phyloP scores from a whole-genome alignment of 495 filamentous ascomycete species.

The Lasiosphaeria miniovina region DNA sequence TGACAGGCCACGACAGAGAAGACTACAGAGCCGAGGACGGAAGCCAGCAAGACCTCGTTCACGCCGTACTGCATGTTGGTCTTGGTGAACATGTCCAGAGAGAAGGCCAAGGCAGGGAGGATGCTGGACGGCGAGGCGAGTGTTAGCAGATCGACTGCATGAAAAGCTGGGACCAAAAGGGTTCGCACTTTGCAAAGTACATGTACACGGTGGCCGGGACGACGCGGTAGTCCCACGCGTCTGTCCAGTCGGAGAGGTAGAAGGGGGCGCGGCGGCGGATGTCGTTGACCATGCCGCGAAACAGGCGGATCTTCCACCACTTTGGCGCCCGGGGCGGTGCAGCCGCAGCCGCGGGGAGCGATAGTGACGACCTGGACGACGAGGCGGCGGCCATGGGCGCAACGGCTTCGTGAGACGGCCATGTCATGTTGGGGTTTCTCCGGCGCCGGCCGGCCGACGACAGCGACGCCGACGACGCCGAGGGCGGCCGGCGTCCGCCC shows the following conservation, averaged over 20 bases:
- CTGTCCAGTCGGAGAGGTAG: slow-evolving; percentile 75
- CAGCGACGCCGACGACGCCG: too few species aligned
- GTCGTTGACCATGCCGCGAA: slow-evolving; percentile 73
- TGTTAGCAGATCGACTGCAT: too few species aligned
- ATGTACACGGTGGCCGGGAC: slow-evolving; percentile 81
- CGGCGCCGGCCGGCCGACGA: too few species aligned
- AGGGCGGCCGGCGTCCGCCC: too few species aligned
- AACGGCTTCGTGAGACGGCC: too few species aligned
- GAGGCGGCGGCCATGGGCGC: too few species aligned
- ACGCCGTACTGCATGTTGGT: slow-evolving; percentile 77
- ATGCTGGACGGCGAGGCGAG: slow-evolving; percentile 49
- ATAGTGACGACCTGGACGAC: too few species aligned
- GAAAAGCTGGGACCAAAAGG: neutral
- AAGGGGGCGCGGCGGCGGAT: slow-evolving; percentile 67
- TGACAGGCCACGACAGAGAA: slow-evolving; percentile 75
- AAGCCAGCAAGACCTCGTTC: slow-evolving; percentile 78
- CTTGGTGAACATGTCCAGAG: slow-evolving; percentile 80
- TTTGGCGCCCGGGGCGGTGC: neutral
- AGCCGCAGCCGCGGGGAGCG: neutral
- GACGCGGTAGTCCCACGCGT: slow-evolving; percentile 83
- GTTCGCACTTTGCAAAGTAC: slow-evolving; percentile 81
- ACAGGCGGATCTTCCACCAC: slow-evolving; percentile 62
- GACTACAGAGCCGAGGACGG: slow-evolving; percentile 72
- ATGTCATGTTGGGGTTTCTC: too few species aligned
- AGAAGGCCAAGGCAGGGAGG: slow-evolving; percentile 78